Conservation (phyloP, 2,329 filamentous ascomycete genomes). For the Beauveria australis region DNA sequence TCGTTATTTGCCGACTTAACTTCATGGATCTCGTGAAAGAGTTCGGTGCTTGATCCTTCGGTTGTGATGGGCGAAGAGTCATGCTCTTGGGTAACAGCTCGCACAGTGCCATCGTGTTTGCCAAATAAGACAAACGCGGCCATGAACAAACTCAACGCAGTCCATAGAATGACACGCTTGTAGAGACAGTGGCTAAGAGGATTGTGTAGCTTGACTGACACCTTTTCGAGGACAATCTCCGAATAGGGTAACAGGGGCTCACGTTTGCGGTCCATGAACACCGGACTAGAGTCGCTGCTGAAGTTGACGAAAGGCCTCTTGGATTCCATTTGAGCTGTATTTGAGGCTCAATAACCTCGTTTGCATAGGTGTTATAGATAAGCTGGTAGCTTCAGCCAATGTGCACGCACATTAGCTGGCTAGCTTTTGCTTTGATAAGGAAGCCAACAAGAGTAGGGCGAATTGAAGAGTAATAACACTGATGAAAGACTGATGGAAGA, state of each 20-base stretch:
- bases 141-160: conserved; percentile 32
- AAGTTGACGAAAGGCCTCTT: conserved; percentile 24
- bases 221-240: conserved; percentile 24
- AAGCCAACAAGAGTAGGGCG: background rate
- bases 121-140: conserved; percentile 33
- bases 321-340: conserved; percentile 18
- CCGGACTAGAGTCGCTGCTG: conserved; percentile 28
- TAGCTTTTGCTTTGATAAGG: too few relatives aligned
- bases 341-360: background rate
- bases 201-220: conserved; percentile 33
- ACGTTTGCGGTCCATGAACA: conserved; percentile 22
- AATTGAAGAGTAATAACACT: background rate
- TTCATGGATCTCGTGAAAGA: background rate
- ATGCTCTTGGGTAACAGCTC: background rate
- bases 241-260: conserved; percentile 27
- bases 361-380: background rate
- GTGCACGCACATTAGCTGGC: background rate
- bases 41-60: background rate
- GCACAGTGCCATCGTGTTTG: conserved; percentile 19
- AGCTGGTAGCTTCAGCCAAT: background rate
- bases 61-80: background rate
- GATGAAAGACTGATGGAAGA: background rate
- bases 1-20: background rate
- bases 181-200: conserved; percentile 45
- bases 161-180: conserved; percentile 44